These are phyloP conservation scores for Phlebiopsis gigantea DNA, from an alignment of 768 basidiomycete species.

Conservation along the genomic window DNA sequence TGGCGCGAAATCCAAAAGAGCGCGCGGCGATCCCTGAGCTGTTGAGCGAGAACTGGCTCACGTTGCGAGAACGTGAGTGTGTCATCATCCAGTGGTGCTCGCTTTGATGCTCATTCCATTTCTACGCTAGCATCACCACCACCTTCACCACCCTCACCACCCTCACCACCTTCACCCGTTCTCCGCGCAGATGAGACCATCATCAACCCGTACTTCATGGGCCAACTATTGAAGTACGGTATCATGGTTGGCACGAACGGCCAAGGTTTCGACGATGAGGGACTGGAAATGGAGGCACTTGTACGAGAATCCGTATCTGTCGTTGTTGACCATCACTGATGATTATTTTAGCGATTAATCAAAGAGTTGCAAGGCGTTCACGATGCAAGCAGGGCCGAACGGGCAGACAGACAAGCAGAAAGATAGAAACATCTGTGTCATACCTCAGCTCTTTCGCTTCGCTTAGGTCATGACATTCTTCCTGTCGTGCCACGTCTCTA, in stretches of 20 bases:
- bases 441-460: too few relatives aligned
- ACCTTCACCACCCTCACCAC: constrained; percentile 6
- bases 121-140: constrained; percentile 24
- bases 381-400: neutral
- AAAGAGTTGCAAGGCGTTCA: neutral
- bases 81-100: neutral
- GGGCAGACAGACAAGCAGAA: too few relatives aligned
- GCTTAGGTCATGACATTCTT: too few relatives aligned
- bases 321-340: neutral
- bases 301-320: constrained; percentile 26
- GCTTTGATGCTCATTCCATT: constrained; percentile 4
- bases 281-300: constrained; percentile 49
- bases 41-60: constrained; percentile 75
- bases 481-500: too few relatives aligned
- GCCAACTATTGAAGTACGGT: constrained; percentile 65
- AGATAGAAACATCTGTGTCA: too few relatives aligned
- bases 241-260: constrained; percentile 48
- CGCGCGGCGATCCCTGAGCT: constrained; percentile 85
- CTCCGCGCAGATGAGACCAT: constrained; percentile 55
- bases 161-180: constrained; percentile 14
- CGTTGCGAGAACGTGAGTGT: constrained; percentile 51
- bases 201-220: constrained; percentile 79
- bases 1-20: constrained; percentile 74
- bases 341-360: neutral
- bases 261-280: constrained; percentile 38